Base-by-base conservation (phyloP, 192 early-diverging fungal genomes). In the Backusella macrospora region DNA sequence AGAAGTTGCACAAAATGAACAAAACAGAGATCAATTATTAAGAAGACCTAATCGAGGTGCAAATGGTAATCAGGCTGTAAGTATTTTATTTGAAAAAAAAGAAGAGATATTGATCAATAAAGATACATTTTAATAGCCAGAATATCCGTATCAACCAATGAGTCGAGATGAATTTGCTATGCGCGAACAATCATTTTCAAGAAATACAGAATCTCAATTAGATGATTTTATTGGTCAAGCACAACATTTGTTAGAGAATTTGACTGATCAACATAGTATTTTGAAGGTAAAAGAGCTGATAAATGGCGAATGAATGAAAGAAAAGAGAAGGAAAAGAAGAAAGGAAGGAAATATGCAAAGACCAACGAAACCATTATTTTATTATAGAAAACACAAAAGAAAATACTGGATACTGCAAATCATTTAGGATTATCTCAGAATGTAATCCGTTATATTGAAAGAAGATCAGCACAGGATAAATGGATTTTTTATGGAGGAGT, bases 401-500 rank as follows among this genome's bases (percentile, higher is more conserved):
- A 81, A 68, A 78, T 89, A 29, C 69, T 85, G 73, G 87, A 89
- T 72, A 81, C 86, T 66, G 85, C 84, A 18, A 86, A 85, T 77
- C 82, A 84, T n/a, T 78, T 89, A 1, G 87, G 87, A 15, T 75
- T 89, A 48, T 89, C 87, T 21, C 84, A 84, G 65, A 87, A 83
- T 80, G 84, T 85, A 10, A 89, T 89, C 42, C 79, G 85, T 42
- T 82, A 82, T 70, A 87, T 89, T 73, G 87, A 89, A 65, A 80
- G 87, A 45, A 75, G 86, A 52, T 83, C 83, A 55, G 40, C 71
- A 42, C 84, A 89, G 66, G 87, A 89, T 74, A 89, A 85, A 37
- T 89, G 87, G 87, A 87, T 89, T 43, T 89, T 89, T 71, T 81
- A 85, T 71, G 81, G 71, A 9, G 87, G 87, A n/a, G 68, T 79